phyloP scores from a whole-genome alignment of 1,284 basidiomycete genomes.

The Ustilago vetiveriae region DNA sequence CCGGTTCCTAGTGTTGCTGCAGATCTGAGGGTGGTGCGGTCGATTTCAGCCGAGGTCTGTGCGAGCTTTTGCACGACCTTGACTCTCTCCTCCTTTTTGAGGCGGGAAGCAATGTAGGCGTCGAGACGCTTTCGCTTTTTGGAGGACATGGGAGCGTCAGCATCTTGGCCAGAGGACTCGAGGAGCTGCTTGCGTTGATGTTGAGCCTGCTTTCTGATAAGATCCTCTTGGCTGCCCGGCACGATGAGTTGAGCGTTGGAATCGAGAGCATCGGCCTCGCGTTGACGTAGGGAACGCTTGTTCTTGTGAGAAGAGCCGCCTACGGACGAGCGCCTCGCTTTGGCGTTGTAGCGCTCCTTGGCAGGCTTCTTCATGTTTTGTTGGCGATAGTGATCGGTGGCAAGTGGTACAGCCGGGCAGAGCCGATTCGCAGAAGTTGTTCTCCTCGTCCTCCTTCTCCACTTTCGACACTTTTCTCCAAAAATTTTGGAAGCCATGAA shows the following conservation, averaged over 20 bases:
- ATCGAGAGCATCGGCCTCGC: conserved; percentile 41
- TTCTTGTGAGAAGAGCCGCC: conserved; percentile 65
- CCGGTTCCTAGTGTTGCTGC: conserved; percentile 65
- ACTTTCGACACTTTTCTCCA: conserved; percentile 5
- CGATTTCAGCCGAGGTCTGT: conserved; percentile 58
- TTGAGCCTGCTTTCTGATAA: conserved; percentile 32
- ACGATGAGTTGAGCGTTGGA: conserved; percentile 61
- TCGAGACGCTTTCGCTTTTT: conserved; percentile 68
- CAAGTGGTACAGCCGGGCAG: no score
- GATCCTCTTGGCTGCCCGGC: conserved; percentile 47
- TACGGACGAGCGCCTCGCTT: conserved; percentile 58
- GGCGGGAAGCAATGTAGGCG: conserved; percentile 65
- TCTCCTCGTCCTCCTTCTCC: neutral
- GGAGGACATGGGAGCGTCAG: conserved; percentile 52
- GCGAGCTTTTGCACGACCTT: conserved; percentile 63
- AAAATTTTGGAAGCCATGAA: conserved; percentile 3
- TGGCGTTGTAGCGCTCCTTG: conserved; percentile 64
- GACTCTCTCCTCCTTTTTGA: conserved; percentile 65
- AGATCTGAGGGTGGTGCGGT: conserved; percentile 57
- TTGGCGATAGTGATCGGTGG: no score
- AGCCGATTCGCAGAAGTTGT: no score
- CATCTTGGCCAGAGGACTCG: conserved; percentile 48
- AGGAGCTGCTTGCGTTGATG: conserved; percentile 48
- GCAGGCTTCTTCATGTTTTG: conserved; percentile 40
- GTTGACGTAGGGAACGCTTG: conserved; percentile 50